Evolutionary conservation across 495 filamentous ascomycete genomes (phyloP), one percentile per base, ranked within the genome.

Genomic region (Acidomyces sp.): DNA sequence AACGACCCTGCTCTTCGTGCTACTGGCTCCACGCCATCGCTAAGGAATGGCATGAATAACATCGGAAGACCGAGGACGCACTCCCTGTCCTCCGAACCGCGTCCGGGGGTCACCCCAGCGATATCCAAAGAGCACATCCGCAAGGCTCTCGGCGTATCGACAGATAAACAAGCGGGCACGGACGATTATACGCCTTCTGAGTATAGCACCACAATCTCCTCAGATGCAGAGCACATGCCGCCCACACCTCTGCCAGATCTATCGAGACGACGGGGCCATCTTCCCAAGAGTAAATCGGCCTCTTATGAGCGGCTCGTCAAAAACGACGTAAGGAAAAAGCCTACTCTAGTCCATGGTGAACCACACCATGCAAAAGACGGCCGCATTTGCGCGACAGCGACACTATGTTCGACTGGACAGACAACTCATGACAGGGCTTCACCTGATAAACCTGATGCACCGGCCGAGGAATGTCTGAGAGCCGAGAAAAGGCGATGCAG

Each of bases 171-270:
- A 13, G 20, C 19, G 23, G 7, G 25, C 15, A 21, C 18, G 7
- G 39, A 44, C 7, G 26, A 42, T 11, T 41, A 51, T 16, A 36
- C 37, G 9, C 31, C 48, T 3, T 51, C 48, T 19, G 48, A 45
- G 38, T 51, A 51, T 29, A 51, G 48, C 30, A 28, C 46, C 4
- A 49, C 46, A 7, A 37, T 31, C 1, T 45, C 46, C 4, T 49
- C 42, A 3, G 48, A 45, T 15, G n/a, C 4, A 1, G 35, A 45
- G 5, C 26, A 29, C 21, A 6, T 6, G 9, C 22, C 38, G 16
- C 16, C 38, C 23, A 3, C 13, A 13, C 11, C 16, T 2, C 21
- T 24, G 13, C 23, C 23, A 6, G n/a, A n/a, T n/a, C n/a, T n/a
- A 13, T 9, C 9, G 26, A 9, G 9, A 9, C 9, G 9, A 13